These are phyloP conservation scores for Plasmodium fragile DNA, from an alignment of 169 alveolate genomes.

Conservation along the genomic window DNA sequence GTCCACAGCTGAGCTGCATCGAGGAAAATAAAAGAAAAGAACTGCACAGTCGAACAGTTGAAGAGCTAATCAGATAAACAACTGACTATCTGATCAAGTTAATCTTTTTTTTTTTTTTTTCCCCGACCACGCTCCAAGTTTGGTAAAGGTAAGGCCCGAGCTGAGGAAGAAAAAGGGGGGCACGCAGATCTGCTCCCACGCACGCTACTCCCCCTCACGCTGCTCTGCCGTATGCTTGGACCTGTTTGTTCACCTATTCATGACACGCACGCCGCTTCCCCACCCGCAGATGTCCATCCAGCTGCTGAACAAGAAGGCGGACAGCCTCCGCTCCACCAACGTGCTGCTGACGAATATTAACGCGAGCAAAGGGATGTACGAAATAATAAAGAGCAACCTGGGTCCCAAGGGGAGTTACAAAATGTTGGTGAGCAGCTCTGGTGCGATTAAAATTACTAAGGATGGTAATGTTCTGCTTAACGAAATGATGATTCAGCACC, in stretches of 20 bases:
- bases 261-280: background rate
- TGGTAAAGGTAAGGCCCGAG: background rate
- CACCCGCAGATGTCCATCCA: conserved; percentile 84
- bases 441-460: conserved; percentile 96
- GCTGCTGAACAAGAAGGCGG: conserved; percentile 96
- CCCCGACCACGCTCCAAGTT: background rate
- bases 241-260: background rate
- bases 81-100: background rate
- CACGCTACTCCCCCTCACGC: background rate
- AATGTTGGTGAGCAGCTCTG: conserved; percentile 98
- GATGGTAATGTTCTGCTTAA: conserved; percentile 97
- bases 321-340: conserved; percentile 94
- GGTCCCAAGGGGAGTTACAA: conserved; percentile 99
- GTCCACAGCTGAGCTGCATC: background rate
- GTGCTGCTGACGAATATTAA: conserved; percentile 97
- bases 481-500: conserved; percentile 99
- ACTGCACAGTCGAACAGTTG: too few relatives aligned
- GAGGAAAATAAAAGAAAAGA: too few relatives aligned
- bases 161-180: background rate
- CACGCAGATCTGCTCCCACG: background rate
- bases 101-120: background rate
- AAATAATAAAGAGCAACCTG: conserved; percentile 95
- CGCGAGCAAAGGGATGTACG: conserved; percentile 98
- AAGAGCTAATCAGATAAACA: too few relatives aligned
- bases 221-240: background rate